Evolutionary conservation across 805 yeast species (phyloP), one percentile per base, ranked within the genome.

Genomic region (Maudiozyma barnettii): DNA sequence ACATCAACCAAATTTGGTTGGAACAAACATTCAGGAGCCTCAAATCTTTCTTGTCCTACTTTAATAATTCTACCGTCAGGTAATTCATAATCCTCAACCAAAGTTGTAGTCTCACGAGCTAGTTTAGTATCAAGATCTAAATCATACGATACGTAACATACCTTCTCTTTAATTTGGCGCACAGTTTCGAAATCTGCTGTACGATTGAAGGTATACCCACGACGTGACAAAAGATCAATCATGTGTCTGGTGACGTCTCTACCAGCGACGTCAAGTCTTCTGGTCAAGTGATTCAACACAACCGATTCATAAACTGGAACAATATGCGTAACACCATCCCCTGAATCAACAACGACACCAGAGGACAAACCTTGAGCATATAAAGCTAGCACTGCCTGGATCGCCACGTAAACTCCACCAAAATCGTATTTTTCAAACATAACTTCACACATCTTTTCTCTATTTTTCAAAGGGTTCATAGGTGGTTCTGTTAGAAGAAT

Each of bases 131-230:
- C 99, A 56, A 91, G 77, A 58, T 84, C 93, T 61, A 93, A 75
- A 66, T 93, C 98, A 64, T 93, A 91, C 16, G 95, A 85, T 41
- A 93, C 96, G 64, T 93, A 93, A 68, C 97, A 89, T 60, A 88
- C 71, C 68, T 93, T 90, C 71, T 93, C 99, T 70, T 93, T 93
- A 63, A 93, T 91, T 70, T 89, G 96, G 63, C 99, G 87, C 42
- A 93, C 97, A 2, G 98, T 93, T 70, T 93, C 99, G 60, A 95
- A 95, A 72, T 93, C 99, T 9, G 99, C 98, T 39, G 96, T 90
- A 73, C 99, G 81, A 73, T 93, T 93, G 70, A 93, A 91, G 2
- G 98, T 96, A 66, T 93, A 93, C 41, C 99, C 99, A 57, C 97
- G 82, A 69, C 98, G 87, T 52, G 95, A 78, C 59, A 93, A 73